Evolutionary conservation across 192 early-diverging fungal species (phyloP), one percentile per base, ranked within the genome.

Genomic region (Backusella tarrabulga): DNA sequence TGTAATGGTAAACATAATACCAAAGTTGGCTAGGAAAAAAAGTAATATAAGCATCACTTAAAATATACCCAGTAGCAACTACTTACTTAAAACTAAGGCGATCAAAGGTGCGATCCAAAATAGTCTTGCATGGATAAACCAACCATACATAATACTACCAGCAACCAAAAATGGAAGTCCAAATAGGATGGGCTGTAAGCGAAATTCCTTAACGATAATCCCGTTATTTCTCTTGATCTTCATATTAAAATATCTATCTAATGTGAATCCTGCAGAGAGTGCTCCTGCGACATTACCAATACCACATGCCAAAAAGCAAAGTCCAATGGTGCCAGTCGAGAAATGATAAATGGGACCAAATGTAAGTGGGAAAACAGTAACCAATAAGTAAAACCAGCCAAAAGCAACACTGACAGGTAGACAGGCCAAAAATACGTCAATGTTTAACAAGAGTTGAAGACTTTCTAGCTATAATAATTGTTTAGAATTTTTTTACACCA

Each of bases 351-450:
- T 29, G 7, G 67, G 66, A 15, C 79, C 72, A 66, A 83, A 88
- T 9, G 86, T 82, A 29, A 80, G 42, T 34, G 89, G 79, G 67
- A 85, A 75, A 29, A 81, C 80, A 0, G 85, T 87, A 15, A 84
- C 80, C 12, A 87, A 79, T 8, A 83, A 75, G 76, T 87, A 88
- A 77, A 85, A 90, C 17, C 82, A 78, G 0, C 86, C 87, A 73
- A 89, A 88, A 12, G 87, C 34, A 74, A 86, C 77, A 32, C 85
- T 84, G 46, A 85, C 81, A 54, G 77, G 76, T 9, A 81, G 32
- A 34, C 79, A 77, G 2, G 74, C 34, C n/a, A 78, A 26, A 6
- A 72, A 9, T 19, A 84, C 40, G 34, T 78, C 63, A 8, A 73
- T 26, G n/a, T 76, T 42, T 3, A 80, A 44, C 8, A 78, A 54